Evolutionary conservation across 768 basidiomycete genomes (phyloP).

Genomic region (Strobilomyces dryophilus): DNA sequence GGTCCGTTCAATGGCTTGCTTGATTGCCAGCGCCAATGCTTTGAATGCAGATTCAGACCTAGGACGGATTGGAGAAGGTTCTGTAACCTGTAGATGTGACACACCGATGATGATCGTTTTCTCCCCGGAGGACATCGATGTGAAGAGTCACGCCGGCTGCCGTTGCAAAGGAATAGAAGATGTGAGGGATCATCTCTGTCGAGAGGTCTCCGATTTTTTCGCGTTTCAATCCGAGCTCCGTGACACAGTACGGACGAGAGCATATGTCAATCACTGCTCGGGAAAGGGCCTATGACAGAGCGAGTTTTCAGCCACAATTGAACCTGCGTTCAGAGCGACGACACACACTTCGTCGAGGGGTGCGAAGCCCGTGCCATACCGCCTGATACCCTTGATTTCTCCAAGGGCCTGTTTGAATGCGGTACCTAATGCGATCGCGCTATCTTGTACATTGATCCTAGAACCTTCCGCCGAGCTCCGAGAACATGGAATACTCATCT

Average conservation of each 20-base stretch:
- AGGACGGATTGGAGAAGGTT: slow-evolving; percentile 2
- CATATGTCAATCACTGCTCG: slow-evolving; percentile 98
- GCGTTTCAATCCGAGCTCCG: slow-evolving; percentile 80
- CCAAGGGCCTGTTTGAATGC: slow-evolving; percentile 96
- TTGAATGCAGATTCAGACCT: slow-evolving; percentile 99
- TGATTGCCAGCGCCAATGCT: slow-evolving; percentile 91
- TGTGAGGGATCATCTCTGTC: slow-evolving; percentile 97
- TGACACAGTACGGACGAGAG: slow-evolving; percentile 92
- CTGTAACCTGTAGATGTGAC: slow-evolving; percentile 18
- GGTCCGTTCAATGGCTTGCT: slow-evolving; percentile 88
- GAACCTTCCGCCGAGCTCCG: slow-evolving; percentile 9
- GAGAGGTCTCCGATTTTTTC: slow-evolving; percentile 95
- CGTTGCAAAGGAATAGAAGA: slow-evolving; percentile 97
- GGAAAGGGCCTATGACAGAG: slow-evolving; percentile 72
- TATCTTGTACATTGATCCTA: slow-evolving; percentile 59
- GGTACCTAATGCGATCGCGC: slow-evolving; percentile 78
- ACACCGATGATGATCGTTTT: slow-evolving; percentile 97
- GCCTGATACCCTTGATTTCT: slow-evolving; percentile 87
- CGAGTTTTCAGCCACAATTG: background rate
- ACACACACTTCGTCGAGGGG: slow-evolving; percentile 86
- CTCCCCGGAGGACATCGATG: slow-evolving; percentile 89
- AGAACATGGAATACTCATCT: slow-evolving; percentile 62
- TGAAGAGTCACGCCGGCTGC: slow-evolving; percentile 93
- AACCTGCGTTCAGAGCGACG: background rate
- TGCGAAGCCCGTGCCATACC: slow-evolving; percentile 96